Conservation (phyloP, 2,329 filamentous ascomycete species). For the Arthrinium phaeospermum region DNA sequence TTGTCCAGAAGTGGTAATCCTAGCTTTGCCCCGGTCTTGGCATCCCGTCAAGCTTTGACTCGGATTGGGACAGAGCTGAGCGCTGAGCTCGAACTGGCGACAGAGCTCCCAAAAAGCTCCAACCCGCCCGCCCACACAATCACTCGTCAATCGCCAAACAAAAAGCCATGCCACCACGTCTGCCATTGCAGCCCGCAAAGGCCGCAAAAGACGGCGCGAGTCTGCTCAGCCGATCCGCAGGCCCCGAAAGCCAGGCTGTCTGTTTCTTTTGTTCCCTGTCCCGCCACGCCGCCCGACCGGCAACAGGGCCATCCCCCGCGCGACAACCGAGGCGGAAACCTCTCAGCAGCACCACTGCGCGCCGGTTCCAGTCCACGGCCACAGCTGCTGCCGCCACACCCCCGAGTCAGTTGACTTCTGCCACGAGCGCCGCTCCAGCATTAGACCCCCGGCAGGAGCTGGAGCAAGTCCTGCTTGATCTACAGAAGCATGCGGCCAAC, state of each 20-base stretch:
- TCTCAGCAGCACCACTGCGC: conserved; percentile 24
- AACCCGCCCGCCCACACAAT: conserved; percentile 1
- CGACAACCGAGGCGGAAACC: conserved; percentile 32
- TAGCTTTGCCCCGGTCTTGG: conserved; percentile 8
- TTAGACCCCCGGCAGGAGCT: conserved; percentile 56
- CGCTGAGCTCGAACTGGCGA: not conserved
- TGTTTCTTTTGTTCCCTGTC: conserved; percentile 41
- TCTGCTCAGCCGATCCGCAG: not conserved
- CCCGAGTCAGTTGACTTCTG: not conserved
- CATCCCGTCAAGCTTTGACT: conserved; percentile 8
- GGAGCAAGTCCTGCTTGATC: conserved; percentile 60
- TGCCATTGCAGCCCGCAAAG: conserved; percentile 36
- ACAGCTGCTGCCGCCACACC: conserved; percentile 21
- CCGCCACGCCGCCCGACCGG: conserved; percentile 18
- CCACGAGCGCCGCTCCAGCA: not conserved
- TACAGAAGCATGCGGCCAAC: conserved; percentile 65
- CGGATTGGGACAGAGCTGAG: not conserved
- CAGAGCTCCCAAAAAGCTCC: not conserved
- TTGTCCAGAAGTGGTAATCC: not conserved
- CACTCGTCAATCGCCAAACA: not conserved
- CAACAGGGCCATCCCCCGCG: conserved; percentile 20
- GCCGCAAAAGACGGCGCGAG: conserved; percentile 19
- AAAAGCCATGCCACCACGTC: conserved; percentile 37
- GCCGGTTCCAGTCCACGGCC: conserved; percentile 33
- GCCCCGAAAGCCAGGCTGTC: conserved; percentile 25